Percentiles rank a stretch among this genome's conserved stretches.
phyloP scores from a whole-genome alignment of 176 grass and related monocot species.

The Ensete glaucum region DNA sequence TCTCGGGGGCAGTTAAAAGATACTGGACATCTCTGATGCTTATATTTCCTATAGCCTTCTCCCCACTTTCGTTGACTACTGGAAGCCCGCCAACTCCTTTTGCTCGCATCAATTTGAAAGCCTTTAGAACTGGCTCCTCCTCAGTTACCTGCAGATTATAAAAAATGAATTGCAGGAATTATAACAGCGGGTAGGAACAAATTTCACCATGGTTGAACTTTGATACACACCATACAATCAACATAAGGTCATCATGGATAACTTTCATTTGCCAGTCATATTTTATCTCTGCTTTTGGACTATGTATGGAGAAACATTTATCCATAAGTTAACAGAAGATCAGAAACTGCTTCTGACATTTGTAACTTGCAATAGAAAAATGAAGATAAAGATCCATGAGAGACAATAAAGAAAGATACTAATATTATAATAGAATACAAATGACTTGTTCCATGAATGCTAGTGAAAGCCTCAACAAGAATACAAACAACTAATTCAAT shows the following conservation, averaged over 20 bases:
- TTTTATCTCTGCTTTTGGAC: neutral
- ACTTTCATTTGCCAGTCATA: neutral
- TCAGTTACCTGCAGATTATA: conserved; percentile 55
- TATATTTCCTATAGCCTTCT: conserved; percentile 69
- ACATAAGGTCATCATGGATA: neutral
- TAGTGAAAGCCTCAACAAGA: no score
- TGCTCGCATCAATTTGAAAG: conserved; percentile 82
- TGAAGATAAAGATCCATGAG: no score
- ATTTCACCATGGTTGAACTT: neutral
- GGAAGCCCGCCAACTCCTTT: conserved; percentile 86
- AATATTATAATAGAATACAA: no score
- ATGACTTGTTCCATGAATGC: no score
- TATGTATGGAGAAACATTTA: no score
- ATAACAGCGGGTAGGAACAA: neutral
- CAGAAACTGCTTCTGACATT: no score
- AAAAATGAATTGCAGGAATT: neutral
- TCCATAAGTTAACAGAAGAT: no score
- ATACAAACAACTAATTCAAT: no score
- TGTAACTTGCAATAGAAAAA: no score
- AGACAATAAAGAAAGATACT: no score
- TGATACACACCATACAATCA: neutral
- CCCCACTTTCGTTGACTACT: conserved; percentile 65
- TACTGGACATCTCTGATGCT: conserved; percentile 99
- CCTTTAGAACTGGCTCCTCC: conserved; percentile 86
- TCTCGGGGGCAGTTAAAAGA: conserved; percentile 85